Conservation (phyloP, 1,284 basidiomycete genomes). For the Chiua sp. region DNA sequence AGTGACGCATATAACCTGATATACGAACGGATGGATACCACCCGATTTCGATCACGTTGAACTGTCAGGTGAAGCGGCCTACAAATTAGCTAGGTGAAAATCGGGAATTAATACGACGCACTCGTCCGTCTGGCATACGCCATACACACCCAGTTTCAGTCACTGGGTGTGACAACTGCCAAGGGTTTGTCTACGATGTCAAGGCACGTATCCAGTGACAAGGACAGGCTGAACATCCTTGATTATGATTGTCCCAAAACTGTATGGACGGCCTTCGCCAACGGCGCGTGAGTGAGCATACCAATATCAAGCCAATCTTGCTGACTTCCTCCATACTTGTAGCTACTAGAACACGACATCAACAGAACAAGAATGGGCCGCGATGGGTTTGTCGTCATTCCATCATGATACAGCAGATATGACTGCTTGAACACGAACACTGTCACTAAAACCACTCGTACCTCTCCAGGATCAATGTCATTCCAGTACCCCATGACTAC, state of each 20-base stretch:
- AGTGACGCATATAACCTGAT: conserved; percentile 62
- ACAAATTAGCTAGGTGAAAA: neutral
- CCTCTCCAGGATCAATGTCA: conserved; percentile 31
- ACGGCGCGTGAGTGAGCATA: conserved; percentile 24
- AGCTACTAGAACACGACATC: conserved; percentile 37
- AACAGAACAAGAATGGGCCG: conserved; percentile 32
- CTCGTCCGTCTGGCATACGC: conserved; percentile 34
- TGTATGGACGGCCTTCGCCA: conserved; percentile 36
- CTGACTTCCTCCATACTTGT: conserved; percentile 2
- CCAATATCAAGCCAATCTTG: too few relatives aligned
- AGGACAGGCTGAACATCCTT: conserved; percentile 34
- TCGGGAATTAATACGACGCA: conserved; percentile 35
- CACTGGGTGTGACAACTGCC: conserved; percentile 39
- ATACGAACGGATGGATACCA: conserved; percentile 74
- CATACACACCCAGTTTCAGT: conserved; percentile 34
- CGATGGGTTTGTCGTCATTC: conserved; percentile 31
- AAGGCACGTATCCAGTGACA: conserved; percentile 30
- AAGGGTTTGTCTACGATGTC: conserved; percentile 32
- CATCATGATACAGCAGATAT: conserved; percentile 35
- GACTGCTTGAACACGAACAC: neutral
- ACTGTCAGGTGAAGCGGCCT: conserved; percentile 52
- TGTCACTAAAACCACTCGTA: neutral
- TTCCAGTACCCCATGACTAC: conserved; percentile 34
- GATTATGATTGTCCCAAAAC: conserved; percentile 33
- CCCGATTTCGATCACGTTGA: conserved; percentile 74